Percentiles rank a stretch among this genome's conserved stretches.
Evolutionary conservation across 768 basidiomycete species (phyloP).

Genomic region (Boletellus ananas): DNA sequence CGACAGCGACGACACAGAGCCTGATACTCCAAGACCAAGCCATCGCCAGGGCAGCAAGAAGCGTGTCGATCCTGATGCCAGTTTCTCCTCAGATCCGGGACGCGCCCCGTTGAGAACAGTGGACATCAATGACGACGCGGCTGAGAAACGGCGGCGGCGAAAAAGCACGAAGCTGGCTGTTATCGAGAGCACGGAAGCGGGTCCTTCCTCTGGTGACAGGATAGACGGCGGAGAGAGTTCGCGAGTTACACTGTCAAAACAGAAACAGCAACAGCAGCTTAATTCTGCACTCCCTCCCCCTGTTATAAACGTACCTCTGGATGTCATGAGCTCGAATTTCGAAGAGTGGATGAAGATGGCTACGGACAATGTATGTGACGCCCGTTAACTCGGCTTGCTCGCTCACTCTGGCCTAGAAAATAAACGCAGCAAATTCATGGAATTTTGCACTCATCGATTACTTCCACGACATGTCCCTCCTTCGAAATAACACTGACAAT

Average conservation of each 20-base stretch:
- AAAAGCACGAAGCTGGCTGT: constrained; percentile 68
- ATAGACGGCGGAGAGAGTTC: constrained; percentile 39
- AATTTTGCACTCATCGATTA: constrained; percentile 97
- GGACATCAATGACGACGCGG: constrained; percentile 76
- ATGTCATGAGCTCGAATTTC: constrained; percentile 89
- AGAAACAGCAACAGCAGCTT: constrained; percentile 57
- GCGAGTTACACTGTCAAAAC: constrained; percentile 45
- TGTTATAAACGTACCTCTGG: constrained; percentile 58
- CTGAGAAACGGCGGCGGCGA: constrained; percentile 78
- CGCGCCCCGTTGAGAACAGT: constrained; percentile 40
- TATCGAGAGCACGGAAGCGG: constrained; percentile 54
- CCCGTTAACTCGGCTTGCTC: neutral
- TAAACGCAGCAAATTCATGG: constrained; percentile 97
- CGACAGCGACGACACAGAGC: constrained; percentile 32
- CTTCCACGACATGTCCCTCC: constrained; percentile 95
- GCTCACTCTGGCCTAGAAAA: constrained; percentile 67
- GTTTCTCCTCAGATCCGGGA: constrained; percentile 34
- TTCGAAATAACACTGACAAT: constrained; percentile 90
- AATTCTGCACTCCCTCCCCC: constrained; percentile 57
- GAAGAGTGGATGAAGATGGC: constrained; percentile 99
- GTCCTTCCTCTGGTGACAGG: constrained; percentile 47
- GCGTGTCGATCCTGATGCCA: constrained; percentile 32
- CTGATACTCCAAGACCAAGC: constrained; percentile 27
- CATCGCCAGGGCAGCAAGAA: constrained; percentile 32
- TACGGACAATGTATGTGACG: constrained; percentile 81